Percentiles rank a stretch among this genome's conserved stretches.
These are phyloP conservation scores for Adansonia digitata DNA, from an alignment of 345 rosid species.

Conservation along the genomic window DNA sequence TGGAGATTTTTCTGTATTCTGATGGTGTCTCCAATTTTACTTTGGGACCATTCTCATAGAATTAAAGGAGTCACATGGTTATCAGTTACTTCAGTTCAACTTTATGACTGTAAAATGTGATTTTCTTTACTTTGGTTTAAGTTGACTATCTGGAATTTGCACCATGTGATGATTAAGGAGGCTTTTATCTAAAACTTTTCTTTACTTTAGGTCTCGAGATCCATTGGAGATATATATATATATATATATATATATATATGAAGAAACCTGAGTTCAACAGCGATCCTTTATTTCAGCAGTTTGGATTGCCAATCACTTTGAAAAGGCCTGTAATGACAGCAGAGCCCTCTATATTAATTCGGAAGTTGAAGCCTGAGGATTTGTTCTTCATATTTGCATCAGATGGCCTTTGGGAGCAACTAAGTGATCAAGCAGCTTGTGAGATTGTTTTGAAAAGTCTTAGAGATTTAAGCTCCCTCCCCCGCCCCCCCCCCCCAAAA, in stretches of 20 bases:
- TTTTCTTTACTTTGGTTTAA: no score
- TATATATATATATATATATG: no score
- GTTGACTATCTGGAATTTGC: background rate
- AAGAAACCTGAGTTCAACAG: conserved; percentile 39
- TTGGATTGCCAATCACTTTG: conserved; percentile 28
- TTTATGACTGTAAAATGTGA: background rate
- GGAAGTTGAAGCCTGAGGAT: conserved; percentile 32
- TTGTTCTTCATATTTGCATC: conserved; percentile 46
- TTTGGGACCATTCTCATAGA: background rate
- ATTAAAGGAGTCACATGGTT: background rate
- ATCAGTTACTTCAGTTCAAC: background rate
- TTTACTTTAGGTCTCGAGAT: conserved; percentile 39
- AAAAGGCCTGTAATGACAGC: conserved; percentile 44
- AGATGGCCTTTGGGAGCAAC: conserved; percentile 56
- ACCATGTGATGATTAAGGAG: background rate
- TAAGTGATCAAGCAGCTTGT: conserved; percentile 39
- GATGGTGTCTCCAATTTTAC: background rate
- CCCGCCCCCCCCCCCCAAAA: no score
- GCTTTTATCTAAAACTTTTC: background rate
- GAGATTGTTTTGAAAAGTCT: conserved; percentile 35
- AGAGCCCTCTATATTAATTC: conserved; percentile 38
- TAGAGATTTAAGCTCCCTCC: conserved; percentile 33
- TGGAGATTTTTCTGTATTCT: background rate
- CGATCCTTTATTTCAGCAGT: conserved; percentile 14
- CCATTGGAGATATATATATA: conserved; percentile 48